Base-by-base conservation (phyloP, 495 filamentous ascomycete genomes). In the Neurospora tetraspora region DNA sequence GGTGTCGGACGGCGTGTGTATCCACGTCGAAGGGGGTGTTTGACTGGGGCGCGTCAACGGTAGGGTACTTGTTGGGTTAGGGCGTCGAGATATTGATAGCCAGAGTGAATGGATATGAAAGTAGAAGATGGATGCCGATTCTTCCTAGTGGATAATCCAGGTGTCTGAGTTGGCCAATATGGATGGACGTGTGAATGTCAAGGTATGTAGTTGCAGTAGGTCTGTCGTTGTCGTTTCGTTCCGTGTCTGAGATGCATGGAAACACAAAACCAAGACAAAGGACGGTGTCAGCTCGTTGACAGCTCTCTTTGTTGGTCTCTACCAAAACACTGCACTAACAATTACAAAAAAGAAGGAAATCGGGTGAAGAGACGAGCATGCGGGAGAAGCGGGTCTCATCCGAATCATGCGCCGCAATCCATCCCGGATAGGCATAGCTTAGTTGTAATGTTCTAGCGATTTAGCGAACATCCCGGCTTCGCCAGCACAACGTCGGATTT, bases 261-360 rank as follows among this genome's bases (percentile, higher is more conserved):
- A 76, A 78, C 71, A 72, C 70, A 73, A 72, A 78, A 80, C 77
- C 78, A 78, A 81, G 78, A 81, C 72, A 74, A 77, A 77, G 79
- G 76, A 34, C 53, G 31, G 31, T 65, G 53, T 65, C 53, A 65
- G 53, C 53, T 65, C 27, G 27, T 65, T 65, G 27, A 65, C 53
- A 65, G 27, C 23, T 31, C 12, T 31, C 5, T 61, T 14, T 11
- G 11, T 39, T 5, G 5, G 20, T 23, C 20, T 53, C 45, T 23
- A 27, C 47, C 27, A 65, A 65, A 65, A 65, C 53, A 34, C 27
- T 65, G 53, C 53, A 65, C 53, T 65, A 65, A 65, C 53, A 65
- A 65, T 65, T 61, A 34, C 12, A 8, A 18, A 18, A 18, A 31
- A 23, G 45, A 71, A 75, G 74, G 72, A 77, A 69, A 73, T 76